These are phyloP conservation scores for Pseudocercospora ulei DNA, from an alignment of 2,329 filamentous ascomycete genomes.

Conservation along the genomic window DNA sequence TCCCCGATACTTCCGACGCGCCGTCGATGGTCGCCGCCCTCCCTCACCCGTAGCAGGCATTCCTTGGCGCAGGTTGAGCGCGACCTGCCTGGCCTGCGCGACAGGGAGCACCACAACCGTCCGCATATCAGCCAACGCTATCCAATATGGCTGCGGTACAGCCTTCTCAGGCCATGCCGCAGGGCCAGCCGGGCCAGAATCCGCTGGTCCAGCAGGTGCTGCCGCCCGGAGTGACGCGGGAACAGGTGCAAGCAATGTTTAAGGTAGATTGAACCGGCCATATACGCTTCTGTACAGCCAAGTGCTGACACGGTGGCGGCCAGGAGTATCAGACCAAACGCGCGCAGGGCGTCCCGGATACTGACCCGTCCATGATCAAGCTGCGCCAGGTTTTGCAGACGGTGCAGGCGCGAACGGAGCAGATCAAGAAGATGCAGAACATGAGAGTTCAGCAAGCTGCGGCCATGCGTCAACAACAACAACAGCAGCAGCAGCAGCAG, in stretches of 20 bases:
- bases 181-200: slow-evolving; percentile 21
- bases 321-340: slow-evolving; percentile 89
- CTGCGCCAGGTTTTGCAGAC: slow-evolving; percentile 62
- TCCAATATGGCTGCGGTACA: slow-evolving; percentile 29
- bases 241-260: slow-evolving; percentile 67
- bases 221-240: slow-evolving; percentile 54
- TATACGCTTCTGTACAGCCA: neutral
- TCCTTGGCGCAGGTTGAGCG: slow-evolving; percentile 18
- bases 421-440: slow-evolving; percentile 45
- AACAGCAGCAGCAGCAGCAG: slow-evolving; percentile 42
- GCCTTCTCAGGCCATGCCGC: slow-evolving; percentile 26
- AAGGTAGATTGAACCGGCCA: slow-evolving; percentile 43
- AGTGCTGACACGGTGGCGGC: slow-evolving; percentile 14
- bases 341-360: slow-evolving; percentile 65
- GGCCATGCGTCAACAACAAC: slow-evolving; percentile 37
- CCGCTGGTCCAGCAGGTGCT: slow-evolving; percentile 23
- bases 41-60: slow-evolving; percentile 6
- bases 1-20: slow-evolving; percentile 1
- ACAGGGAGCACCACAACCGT: slow-evolving; percentile 10
- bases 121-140: slow-evolving; percentile 14
- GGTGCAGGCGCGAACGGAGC: slow-evolving; percentile 47
- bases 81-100: slow-evolving; percentile 18
- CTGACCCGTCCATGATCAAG: slow-evolving; percentile 81
- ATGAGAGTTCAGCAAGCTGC: slow-evolving; percentile 23
- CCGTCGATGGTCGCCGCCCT: slow-evolving; percentile 13